Base-by-base conservation (phyloP, 371 early-diverging fungal species). In the Apophysomyces elegans region DNA sequence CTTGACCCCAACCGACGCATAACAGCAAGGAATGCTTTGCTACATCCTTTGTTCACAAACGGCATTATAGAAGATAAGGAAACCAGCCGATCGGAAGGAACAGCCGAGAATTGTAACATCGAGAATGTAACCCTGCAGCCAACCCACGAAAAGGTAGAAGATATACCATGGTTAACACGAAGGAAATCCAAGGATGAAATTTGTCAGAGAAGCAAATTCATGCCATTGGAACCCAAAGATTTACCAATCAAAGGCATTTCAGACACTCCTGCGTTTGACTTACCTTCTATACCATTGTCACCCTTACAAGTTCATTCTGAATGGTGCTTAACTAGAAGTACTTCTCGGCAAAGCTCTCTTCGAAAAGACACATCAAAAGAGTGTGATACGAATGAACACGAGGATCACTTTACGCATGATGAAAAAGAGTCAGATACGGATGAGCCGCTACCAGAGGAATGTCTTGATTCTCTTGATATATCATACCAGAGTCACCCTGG, bases 1-100 rank as follows among this genome's bases (percentile, higher is more conserved):
- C 96, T 95, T 66, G 95, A 96, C 65, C 98, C 99, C 14, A 78
- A 81, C 32, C 68, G 81, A 39, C 77, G 99, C 35, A 87, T 93
- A 11, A 89, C 95, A 1, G 97, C 99, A 2, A 73, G 81, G 8
- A 82, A 85, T 47, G 84, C 91, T 0, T 66, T 97, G 36, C 65
- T 75, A 37, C 84, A 89, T 61, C 73, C 79, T 1, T 95, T 93
- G 84, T 95, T 96, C 73, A 32, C 50, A 0, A 70, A 66, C 11
- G 64, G 64, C 7, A 26, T 7, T 21, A 18, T 36, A 7, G 12
- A 12, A 35, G 7, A 18, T 16, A 35, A 58, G 4, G 46, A 64
- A 18, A 12, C 18, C 35, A 50, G 11, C 54, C n/a, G 21, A 21
- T 50, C 21, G 54, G 21, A 21, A 21, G 21, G 7, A 5, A 8